A percentile compares a stretch with the other conserved stretches of the same genome.
Conservation (phyloP, 176 grass and related monocot genomes). For the Neostapfia colusana region DNA sequence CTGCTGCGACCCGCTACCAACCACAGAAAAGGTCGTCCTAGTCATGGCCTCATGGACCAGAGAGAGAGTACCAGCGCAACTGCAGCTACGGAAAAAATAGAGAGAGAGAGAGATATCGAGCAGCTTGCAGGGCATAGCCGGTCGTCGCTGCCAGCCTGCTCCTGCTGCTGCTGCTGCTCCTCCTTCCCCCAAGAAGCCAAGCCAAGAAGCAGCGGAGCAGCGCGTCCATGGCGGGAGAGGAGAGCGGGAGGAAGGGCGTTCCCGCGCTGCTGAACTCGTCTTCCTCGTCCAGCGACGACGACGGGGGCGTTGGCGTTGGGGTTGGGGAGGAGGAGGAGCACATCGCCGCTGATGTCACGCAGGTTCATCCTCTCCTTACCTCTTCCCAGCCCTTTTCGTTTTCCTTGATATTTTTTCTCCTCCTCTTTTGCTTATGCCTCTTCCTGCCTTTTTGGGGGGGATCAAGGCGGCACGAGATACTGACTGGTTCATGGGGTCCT, state of each 20-base stretch:
- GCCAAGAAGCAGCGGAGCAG: background rate
- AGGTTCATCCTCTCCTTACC: slow-evolving; percentile 37
- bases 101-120: too few species aligned
- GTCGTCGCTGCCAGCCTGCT: background rate
- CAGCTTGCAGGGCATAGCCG: background rate
- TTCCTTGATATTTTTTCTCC: background rate
- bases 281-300: slow-evolving; percentile 4
- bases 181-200: background rate
- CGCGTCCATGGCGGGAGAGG: slow-evolving; percentile 23
- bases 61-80: too few species aligned
- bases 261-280: slow-evolving; percentile 47
- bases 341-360: slow-evolving; percentile 60
- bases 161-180: too few species aligned
- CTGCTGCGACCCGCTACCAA: background rate
- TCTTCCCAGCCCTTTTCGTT: background rate
- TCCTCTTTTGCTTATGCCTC: too few species aligned
- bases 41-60: background rate
- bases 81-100: background rate
- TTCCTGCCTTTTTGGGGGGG: background rate
- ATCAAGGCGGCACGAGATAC: background rate
- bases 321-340: too few species aligned
- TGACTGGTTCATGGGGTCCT: slow-evolving; percentile 18
- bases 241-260: slow-evolving; percentile 51
- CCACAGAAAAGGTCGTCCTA: background rate
- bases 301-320: too few species aligned